A percentile compares a stretch with the other conserved stretches of the same genome.
phyloP scores from a whole-genome alignment of 768 basidiomycete species.

The Sporobolomyces roseus region DNA sequence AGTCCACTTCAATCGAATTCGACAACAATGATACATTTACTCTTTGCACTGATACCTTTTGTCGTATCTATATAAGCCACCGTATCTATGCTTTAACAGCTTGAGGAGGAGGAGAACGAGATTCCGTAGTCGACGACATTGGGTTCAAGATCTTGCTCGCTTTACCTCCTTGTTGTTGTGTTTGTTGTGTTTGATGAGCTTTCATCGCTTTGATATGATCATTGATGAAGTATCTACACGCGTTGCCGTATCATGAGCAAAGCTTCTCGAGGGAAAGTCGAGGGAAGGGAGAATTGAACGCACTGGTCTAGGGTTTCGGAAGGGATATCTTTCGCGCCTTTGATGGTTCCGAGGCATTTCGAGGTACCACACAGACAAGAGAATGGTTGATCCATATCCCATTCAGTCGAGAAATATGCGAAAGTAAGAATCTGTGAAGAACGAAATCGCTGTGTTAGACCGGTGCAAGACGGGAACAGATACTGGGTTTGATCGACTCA shows the following conservation, averaged over 20 bases:
- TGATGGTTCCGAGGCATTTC: slow-evolving; percentile 32
- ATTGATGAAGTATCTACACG: slow-evolving; percentile 32
- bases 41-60: no score
- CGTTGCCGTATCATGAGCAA: background rate
- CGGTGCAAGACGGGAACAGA: background rate
- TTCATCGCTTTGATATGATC: slow-evolving; percentile 38
- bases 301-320: slow-evolving; percentile 23
- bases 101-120: background rate
- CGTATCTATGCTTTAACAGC: slow-evolving; percentile 12
- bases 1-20: no score
- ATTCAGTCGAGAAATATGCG: slow-evolving; percentile 67
- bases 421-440: slow-evolving; percentile 53
- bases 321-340: slow-evolving; percentile 38
- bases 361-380: slow-evolving; percentile 56
- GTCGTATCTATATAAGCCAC: no score
- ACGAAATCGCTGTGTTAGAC: background rate
- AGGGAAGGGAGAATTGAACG: background rate
- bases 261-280: background rate
- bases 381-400: slow-evolving; percentile 66
- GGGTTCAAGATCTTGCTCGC: background rate
- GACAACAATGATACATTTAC: no score
- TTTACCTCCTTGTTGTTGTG: background rate
- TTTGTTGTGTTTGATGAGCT: slow-evolving; percentile 5
- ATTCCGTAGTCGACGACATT: background rate
- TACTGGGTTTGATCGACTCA: background rate